Evolutionary conservation across 176 grass and related monocot genomes (phyloP), one percentile per base, ranked within the genome.

Genomic region (Paspalum notatum): DNA sequence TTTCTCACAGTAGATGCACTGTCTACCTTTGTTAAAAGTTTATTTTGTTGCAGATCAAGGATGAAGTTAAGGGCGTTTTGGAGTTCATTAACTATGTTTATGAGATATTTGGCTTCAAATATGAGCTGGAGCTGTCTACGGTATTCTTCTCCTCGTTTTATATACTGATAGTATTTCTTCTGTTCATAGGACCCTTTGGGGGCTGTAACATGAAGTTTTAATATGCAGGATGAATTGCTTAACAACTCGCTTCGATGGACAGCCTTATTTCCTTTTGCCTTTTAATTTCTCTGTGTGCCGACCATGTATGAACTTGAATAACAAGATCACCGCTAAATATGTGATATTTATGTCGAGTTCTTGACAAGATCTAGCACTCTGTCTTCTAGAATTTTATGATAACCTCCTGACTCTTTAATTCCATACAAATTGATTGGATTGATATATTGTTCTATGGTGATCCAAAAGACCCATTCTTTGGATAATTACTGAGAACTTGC

Each of bases 51-150:
- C 90, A 99, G 96, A 87, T 99, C 76, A 99, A 99, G 82, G 86
- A 90, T 32, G 96, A 99, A 70, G 96, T 99, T 45, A 93, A 80
- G 79, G 72, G 80, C 79, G 90, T 87, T 62, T 83, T 99, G 82
- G 96, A 95, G 14, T 99, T 99, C 75, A 86, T 99, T 84, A 86
- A 89, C 84, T 90, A 91, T 86, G 88, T 91, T 71, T 99, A 99
- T 20, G 79, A 84, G 72, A 83, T 91, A 88, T 99, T 99, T 83
- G 96, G 92, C 15, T 99, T 99, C 80, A 90, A 94, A 71, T 99
- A 92, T 56, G 96, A 99, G 71, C 62, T 99, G 84, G 96, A 99
- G 76, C 82, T 99, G 72, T 99, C 96, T 72, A 99, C 96, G 72
- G 96, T 99, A 91, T 81, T 79, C 6, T 55, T 73, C 62, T 77